These are phyloP conservation scores for Carnegiea gigantea DNA, from an alignment of 179 eudicot species.

Conservation along the genomic window DNA sequence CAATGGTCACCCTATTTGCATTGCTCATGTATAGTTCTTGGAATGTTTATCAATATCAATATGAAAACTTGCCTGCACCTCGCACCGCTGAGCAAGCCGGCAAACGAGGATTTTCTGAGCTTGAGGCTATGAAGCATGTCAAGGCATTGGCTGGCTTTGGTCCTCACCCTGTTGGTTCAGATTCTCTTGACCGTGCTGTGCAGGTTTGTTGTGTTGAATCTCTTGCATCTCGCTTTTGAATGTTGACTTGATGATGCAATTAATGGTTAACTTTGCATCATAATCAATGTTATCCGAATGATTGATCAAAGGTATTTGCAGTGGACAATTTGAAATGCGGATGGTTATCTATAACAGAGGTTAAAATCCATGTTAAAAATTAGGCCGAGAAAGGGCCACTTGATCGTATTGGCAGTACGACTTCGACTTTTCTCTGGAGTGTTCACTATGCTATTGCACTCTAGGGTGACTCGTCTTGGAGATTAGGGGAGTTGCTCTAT, in stretches of 20 bases:
- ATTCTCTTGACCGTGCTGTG: slow-evolving; percentile 67
- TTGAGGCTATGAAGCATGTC: slow-evolving; percentile 73
- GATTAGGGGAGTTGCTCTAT: neutral
- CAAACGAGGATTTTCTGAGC: slow-evolving; percentile 86
- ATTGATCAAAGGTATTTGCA: neutral
- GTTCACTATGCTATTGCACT: neutral
- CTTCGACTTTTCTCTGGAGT: neutral
- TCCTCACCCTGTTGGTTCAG: slow-evolving; percentile 89
- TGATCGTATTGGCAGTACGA: neutral
- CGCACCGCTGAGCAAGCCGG: slow-evolving; percentile 66
- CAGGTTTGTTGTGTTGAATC: slow-evolving; percentile 40
- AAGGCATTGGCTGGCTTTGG: slow-evolving; percentile 61
- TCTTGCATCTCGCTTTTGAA: neutral
- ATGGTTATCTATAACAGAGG: neutral
- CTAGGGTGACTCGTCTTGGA: neutral
- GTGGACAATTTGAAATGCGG: neutral
- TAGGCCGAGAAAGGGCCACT: neutral
- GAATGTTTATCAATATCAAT: slow-evolving; percentile 71
- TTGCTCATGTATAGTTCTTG: slow-evolving; percentile 55
- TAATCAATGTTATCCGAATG: neutral
- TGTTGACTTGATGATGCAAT: neutral
- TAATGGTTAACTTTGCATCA: neutral
- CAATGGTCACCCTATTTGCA: slow-evolving; percentile 51
- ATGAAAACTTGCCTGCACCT: slow-evolving; percentile 59
- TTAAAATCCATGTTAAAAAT: neutral